Evolutionary conservation across 148 eudicot species (phyloP), one percentile per base, ranked within the genome.

Genomic region (Camellia granthamiana): DNA sequence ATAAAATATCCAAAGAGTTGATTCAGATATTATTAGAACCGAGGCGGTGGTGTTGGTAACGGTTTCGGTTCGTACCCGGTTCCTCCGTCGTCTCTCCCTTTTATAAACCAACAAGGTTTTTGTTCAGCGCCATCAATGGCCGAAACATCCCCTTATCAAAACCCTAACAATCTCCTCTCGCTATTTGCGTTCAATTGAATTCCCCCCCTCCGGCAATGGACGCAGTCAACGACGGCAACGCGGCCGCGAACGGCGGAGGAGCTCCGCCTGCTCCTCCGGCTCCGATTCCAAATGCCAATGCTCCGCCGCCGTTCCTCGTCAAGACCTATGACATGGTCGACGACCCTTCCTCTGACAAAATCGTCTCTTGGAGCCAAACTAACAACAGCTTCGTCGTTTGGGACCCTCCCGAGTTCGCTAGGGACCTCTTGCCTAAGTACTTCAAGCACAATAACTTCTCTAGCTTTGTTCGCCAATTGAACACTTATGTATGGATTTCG

Each of bases 391-490:
- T 94, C 83, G 78, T 94, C 18, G 97, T 94, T 44, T 92, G 98
- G 98, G 92, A 94, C 43, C 94, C 92, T 18, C 93, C 98, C 5
- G 97, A 94, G 80, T 94, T 94, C 55, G 89, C 88, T 10, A 80
- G 86, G 47, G 93, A 94, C 47, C 84, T 94, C 16, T 85, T 94
- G 88, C 98, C 98, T 0, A 92, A 92, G 88, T 86, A 88, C 75
- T 94, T 94, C 75, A 94, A 94, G 91, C 98, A 94, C 46, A 94
- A 88, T 38, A 94, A 94, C n/a, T 94, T 94, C 89, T 92, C 96
- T 79, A 92, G 96, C 81, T 94, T 94, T 38, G 98, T 94, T 76
- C 91, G 98, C 7, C 98, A 94, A 80, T 85, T 94, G 60, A 94
- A 94, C 77, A 92, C 98, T 70, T 94, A 92, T 83, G 96, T 94